Evolutionary conservation across 1,139 yeast genomes (phyloP).

Genomic region (Suhomyces anneliseae): DNA sequence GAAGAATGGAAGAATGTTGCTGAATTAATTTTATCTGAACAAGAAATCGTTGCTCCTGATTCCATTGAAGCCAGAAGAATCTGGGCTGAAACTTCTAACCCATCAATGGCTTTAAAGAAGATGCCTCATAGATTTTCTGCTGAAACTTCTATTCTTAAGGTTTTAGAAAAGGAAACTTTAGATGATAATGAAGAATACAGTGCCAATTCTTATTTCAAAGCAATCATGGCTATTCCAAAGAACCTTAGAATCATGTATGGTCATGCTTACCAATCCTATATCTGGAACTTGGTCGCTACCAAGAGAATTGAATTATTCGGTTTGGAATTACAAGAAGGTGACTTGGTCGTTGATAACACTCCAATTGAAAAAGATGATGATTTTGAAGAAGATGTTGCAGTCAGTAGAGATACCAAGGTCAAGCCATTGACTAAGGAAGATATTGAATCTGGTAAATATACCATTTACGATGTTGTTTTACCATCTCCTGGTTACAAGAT

Average conservation of each 20-base stretch:
- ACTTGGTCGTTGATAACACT: slow-evolving; percentile 58
- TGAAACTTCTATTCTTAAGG: slow-evolving; percentile 69
- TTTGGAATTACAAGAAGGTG: slow-evolving; percentile 72
- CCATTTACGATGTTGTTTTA: slow-evolving; percentile 80
- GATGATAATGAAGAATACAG: slow-evolving; percentile 48
- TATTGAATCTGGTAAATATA: slow-evolving; percentile 53
- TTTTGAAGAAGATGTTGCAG: slow-evolving; percentile 63
- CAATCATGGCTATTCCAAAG: slow-evolving; percentile 90
- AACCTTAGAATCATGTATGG: slow-evolving; percentile 92
- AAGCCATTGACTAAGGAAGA: slow-evolving; percentile 74
- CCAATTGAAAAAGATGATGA: slow-evolving; percentile 38
- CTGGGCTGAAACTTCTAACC: slow-evolving; percentile 77
- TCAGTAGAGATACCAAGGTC: slow-evolving; percentile 57
- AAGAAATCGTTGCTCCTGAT: slow-evolving; percentile 78
- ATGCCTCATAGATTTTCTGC: slow-evolving; percentile 92
- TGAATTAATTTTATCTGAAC: slow-evolving; percentile 77
- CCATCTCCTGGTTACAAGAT: slow-evolving; percentile 96
- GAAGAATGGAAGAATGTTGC: slow-evolving; percentile 81
- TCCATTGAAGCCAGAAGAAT: slow-evolving; percentile 77
- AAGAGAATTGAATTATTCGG: slow-evolving; percentile 75
- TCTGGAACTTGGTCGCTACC: slow-evolving; percentile 90
- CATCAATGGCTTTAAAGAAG: slow-evolving; percentile 58
- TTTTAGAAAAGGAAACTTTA: slow-evolving; percentile 48
- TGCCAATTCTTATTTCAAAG: slow-evolving; percentile 62
- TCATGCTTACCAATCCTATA: slow-evolving; percentile 94